Conservation (phyloP, 2,329 filamentous ascomycete species). For the Hyphodiscus sp. region DNA sequence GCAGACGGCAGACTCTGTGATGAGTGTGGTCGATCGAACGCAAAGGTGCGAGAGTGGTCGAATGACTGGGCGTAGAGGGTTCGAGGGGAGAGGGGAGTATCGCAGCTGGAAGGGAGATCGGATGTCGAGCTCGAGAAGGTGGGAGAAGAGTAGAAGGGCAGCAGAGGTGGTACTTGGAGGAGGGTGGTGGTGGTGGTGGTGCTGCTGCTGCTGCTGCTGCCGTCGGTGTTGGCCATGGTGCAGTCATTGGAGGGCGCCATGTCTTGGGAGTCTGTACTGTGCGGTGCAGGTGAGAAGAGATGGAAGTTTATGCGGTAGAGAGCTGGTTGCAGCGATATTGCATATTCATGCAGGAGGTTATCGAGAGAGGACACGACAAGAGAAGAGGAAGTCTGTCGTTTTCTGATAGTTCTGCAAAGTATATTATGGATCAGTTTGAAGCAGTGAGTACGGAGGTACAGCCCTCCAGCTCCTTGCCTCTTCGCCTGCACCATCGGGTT, state of each 20-base stretch:
- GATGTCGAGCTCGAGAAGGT: slow-evolving; percentile 18
- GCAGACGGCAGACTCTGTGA: slow-evolving; percentile 17
- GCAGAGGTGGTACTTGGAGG: neutral
- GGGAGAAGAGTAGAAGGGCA: slow-evolving; percentile 13
- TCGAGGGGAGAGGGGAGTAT: slow-evolving; percentile 18
- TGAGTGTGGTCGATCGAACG: slow-evolving; percentile 19
- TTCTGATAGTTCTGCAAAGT: no score
- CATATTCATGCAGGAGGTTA: neutral
- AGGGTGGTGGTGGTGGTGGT: no score
- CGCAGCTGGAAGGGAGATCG: slow-evolving; percentile 5
- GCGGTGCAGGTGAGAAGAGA: neutral
- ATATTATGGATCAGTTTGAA: no score
- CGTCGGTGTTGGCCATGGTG: no score
- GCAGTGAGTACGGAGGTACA: no score
- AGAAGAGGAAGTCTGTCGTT: neutral
- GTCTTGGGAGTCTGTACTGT: no score
- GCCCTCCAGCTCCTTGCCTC: no score
- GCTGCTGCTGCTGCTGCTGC: neutral
- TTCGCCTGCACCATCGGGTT: no score
- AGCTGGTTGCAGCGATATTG: neutral
- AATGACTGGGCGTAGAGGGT: slow-evolving; percentile 23
- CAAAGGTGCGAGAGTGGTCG: neutral
- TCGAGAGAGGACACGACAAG: neutral
- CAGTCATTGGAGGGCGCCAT: neutral
- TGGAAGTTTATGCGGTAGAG: neutral